These are phyloP conservation scores for Mesembryanthemum crystallinum DNA, from an alignment of 148 eudicot species.

Conservation along the genomic window DNA sequence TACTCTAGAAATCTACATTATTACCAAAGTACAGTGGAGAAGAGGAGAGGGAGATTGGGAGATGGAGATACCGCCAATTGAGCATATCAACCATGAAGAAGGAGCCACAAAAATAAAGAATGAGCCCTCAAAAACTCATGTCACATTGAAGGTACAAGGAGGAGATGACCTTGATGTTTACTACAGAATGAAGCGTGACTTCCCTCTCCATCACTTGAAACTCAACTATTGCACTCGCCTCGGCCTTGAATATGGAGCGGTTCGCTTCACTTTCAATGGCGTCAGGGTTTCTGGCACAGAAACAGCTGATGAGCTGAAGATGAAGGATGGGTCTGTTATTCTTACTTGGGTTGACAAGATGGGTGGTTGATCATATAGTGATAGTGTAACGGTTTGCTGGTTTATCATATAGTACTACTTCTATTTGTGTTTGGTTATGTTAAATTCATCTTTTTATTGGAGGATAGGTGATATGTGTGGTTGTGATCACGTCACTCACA, in stretches of 20 bases:
- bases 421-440: too few species aligned
- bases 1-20: too few species aligned
- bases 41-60: too few species aligned
- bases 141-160: conserved; percentile 15
- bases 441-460: too few species aligned
- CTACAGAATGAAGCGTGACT: background rate
- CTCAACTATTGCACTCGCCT: conserved; percentile 20
- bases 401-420: too few species aligned
- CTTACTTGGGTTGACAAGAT: conserved; percentile 10
- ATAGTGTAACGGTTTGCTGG: too few species aligned
- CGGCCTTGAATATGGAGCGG: conserved; percentile 4
- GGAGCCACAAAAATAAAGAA: background rate
- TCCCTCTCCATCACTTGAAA: conserved; percentile 11
- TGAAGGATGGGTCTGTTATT: conserved; percentile 20
- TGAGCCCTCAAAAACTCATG: conserved; percentile 15
- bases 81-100: background rate
- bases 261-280: conserved; percentile 9
- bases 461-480: too few species aligned
- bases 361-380: conserved; percentile 7
- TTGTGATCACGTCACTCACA: too few species aligned
- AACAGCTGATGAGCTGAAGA: conserved; percentile 13
- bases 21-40: too few species aligned
- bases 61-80: background rate
- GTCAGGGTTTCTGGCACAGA: background rate
- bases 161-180: conserved; percentile 15